Conservation (phyloP, 345 rosid genomes). For the Murraya paniculata region DNA sequence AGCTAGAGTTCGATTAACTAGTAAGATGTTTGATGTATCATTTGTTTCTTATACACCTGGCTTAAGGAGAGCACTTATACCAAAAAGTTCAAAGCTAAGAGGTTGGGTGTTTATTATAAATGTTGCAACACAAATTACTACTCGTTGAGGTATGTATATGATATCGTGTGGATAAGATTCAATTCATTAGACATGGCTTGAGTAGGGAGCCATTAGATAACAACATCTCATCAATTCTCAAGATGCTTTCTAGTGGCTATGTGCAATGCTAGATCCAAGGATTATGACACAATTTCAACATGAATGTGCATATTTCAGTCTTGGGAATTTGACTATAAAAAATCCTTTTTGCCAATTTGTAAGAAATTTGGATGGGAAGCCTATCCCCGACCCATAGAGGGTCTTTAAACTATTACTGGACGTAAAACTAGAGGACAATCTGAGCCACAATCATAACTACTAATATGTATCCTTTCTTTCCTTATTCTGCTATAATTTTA, state of each 20-base stretch:
- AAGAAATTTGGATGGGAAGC: neutral
- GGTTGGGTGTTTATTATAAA: neutral
- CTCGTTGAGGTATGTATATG: neutral
- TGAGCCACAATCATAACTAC: neutral
- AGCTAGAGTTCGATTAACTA: neutral
- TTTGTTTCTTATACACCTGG: neutral
- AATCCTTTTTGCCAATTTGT: too few relatives aligned
- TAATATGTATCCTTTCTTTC: neutral
- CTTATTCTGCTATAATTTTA: neutral
- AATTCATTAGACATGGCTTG: neutral
- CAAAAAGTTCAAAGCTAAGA: neutral
- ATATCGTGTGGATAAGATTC: neutral
- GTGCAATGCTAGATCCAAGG: neutral
- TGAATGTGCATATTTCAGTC: too few relatives aligned
- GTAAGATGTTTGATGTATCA: neutral
- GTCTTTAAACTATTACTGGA: neutral
- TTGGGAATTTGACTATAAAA: too few relatives aligned
- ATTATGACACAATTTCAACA: too few relatives aligned
- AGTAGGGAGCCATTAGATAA: neutral
- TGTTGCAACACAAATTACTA: neutral
- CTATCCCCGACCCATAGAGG: neutral
- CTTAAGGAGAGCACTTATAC: neutral
- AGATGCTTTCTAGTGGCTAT: neutral
- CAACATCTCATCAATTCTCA: neutral
- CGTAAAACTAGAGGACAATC: neutral